phyloP scores from a whole-genome alignment of 257 asterid species.

The Solanum microdontum region DNA sequence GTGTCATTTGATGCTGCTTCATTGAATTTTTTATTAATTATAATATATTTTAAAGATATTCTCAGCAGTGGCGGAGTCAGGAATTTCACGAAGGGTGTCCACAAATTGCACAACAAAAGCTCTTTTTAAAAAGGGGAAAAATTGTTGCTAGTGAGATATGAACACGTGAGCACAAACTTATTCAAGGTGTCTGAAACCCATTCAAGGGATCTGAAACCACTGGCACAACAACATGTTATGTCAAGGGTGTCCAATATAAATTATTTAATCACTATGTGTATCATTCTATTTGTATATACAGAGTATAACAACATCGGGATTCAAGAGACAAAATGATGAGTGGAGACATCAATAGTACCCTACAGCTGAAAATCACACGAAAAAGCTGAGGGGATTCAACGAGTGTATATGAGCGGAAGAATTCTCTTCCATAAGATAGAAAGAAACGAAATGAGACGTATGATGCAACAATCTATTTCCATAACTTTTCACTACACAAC shows the following conservation, averaged over 20 bases:
- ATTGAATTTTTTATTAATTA: too few relatives aligned
- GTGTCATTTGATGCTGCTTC: background rate
- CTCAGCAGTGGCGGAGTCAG: fast-evolving
- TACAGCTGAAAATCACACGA: background rate
- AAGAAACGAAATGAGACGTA: background rate
- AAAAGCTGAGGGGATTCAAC: background rate
- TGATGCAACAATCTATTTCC: background rate
- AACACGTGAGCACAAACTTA: background rate
- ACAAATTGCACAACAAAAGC: too few relatives aligned
- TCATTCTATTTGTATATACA: too few relatives aligned
- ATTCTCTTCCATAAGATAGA: background rate
- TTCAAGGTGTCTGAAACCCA: background rate
- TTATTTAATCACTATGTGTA: too few relatives aligned
- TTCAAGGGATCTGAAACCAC: background rate
- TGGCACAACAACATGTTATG: background rate
- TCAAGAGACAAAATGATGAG: background rate
- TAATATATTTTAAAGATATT: background rate
- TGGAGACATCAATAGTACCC: background rate
- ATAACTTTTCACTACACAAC: background rate
- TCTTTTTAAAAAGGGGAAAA: too few relatives aligned
- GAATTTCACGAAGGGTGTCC: too few relatives aligned
- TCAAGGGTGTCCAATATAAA: background rate
- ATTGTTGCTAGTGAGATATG: background rate
- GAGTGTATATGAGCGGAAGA: background rate
- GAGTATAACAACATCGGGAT: too few relatives aligned